Evolutionary conservation across 225 moss, liverwort and hornwort genomes (phyloP).

Genomic region (Pseudoscleropodium purum): DNA sequence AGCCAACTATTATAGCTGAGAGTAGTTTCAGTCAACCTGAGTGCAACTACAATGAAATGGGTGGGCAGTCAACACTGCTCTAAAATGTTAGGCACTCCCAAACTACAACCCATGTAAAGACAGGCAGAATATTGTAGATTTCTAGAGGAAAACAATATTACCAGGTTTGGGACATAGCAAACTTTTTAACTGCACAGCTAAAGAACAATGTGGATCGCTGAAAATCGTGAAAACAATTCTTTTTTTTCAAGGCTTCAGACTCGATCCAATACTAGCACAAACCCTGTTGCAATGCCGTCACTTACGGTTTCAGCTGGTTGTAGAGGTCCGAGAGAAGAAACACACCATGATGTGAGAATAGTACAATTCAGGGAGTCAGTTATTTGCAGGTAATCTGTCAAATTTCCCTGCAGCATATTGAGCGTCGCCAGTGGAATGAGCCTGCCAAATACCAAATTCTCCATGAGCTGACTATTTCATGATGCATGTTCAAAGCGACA

Average conservation of each 20-base stretch:
- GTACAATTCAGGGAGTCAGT: slow-evolving; percentile 9
- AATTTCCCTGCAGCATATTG: slow-evolving; percentile 1
- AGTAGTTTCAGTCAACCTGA: neutral
- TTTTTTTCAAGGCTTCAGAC: neutral
- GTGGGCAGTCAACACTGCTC: neutral
- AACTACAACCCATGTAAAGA: neutral
- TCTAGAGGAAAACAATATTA: neutral
- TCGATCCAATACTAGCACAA: neutral
- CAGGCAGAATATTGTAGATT: neutral
- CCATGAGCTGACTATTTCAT: neutral
- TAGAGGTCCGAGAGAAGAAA: neutral
- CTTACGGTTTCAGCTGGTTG: neutral
- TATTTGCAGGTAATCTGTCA: slow-evolving; percentile 12
- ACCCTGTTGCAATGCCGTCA: neutral
- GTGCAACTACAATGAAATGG: neutral
- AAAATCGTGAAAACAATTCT: neutral
- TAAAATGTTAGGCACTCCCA: neutral
- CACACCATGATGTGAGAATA: slow-evolving; percentile 22
- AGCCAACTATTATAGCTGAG: neutral
- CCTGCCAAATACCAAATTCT: slow-evolving; percentile 4
- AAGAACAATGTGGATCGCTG: neutral
- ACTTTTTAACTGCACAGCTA: neutral
- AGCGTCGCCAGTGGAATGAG: slow-evolving; percentile 12
- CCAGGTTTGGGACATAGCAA: neutral
- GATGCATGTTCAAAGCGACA: neutral